Evolutionary conservation across 1,139 yeast genomes (phyloP), one percentile per base, ranked within the genome.

Genomic region (Suhomyces guaymorum): DNA sequence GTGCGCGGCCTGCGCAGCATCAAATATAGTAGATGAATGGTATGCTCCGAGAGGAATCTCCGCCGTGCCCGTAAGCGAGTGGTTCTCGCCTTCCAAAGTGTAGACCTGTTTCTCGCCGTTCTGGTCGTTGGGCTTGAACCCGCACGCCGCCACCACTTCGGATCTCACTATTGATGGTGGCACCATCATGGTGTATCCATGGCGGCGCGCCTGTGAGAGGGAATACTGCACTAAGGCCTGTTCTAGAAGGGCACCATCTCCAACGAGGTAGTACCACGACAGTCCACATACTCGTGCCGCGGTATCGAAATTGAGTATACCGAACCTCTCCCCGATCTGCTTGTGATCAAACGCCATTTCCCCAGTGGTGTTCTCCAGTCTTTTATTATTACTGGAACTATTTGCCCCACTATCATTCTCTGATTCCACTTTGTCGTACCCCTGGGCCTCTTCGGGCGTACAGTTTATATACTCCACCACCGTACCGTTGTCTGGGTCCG

Each of bases 1-100:
- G 23, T 47, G 54, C 3, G 43, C 37, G 4, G 47, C 33, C 23
- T 47, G 54, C 3, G 43, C 37, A 4, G 47, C 33, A 12, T 51
- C 51, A 24, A 64, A 53, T 1, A 49, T 44, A 3, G 51, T 44
- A 3, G 66, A 60, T 1, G 69, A 59, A 8, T 76, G 78, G 43
- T 83, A 63, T 0, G 90, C 97, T 0, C 97, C 98, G 22, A 94
- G 60, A 0, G 98, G 88, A 26, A 94, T 90, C 54, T 94, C 99
- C 0, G 98, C 96, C 0, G 99, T 94, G 2, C 97, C 98, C 0
- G 92, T 82, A 24, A 94, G 64, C 26, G 95, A 83, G 34, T 82
- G 60, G 11, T 59, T 57, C 26, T 75, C 78, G 5, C 54, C 57
- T 2, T 66, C 61, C 11, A 88, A 55, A 32, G 74, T 74, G 57